Conservation (phyloP, 345 rosid genomes). For the Bruguiera parviflora region DNA sequence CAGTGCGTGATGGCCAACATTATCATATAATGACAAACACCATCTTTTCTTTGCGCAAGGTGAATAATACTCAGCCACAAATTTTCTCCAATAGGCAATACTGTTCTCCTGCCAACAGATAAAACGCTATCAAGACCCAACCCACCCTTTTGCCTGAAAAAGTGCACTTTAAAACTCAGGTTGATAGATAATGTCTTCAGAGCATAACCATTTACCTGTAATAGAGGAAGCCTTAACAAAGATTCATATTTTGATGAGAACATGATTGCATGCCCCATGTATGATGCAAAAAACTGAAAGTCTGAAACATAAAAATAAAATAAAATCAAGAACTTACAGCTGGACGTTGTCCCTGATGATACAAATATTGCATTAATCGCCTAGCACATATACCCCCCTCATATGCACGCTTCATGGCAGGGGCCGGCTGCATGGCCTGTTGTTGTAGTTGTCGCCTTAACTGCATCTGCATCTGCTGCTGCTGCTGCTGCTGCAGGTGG, state of each 20-base stretch:
- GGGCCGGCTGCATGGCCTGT: constrained; percentile 5
- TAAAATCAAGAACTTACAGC: constrained; percentile 10
- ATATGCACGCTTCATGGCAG: constrained; percentile 9
- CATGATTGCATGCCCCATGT: not conserved
- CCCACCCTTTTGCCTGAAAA: not conserved
- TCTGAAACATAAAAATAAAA: not conserved
- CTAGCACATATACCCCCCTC: constrained; percentile 17
- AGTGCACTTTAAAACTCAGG: not conserved
- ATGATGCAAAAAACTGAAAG: not conserved
- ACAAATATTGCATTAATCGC: constrained; percentile 25
- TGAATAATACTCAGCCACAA: constrained; percentile 40
- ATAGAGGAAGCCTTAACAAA: not conserved
- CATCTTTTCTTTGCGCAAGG: constrained; percentile 38
- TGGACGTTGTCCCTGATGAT: constrained; percentile 25
- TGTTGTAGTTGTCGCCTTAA: constrained; percentile 12
- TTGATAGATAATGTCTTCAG: not conserved
- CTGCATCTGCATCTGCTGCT: constrained; percentile 17
- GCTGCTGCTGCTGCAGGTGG: constrained; percentile 14
- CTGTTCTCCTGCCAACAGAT: constrained; percentile 30
- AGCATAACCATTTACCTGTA: not conserved
- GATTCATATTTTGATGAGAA: not conserved
- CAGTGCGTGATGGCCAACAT: constrained; percentile 16
- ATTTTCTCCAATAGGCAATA: constrained; percentile 44
- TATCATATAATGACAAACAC: constrained; percentile 39
- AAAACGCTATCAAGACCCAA: not conserved